Evolutionary conservation across 2,329 filamentous ascomycete species (phyloP).

Genomic region (Phaeosphaeria sp.): DNA sequence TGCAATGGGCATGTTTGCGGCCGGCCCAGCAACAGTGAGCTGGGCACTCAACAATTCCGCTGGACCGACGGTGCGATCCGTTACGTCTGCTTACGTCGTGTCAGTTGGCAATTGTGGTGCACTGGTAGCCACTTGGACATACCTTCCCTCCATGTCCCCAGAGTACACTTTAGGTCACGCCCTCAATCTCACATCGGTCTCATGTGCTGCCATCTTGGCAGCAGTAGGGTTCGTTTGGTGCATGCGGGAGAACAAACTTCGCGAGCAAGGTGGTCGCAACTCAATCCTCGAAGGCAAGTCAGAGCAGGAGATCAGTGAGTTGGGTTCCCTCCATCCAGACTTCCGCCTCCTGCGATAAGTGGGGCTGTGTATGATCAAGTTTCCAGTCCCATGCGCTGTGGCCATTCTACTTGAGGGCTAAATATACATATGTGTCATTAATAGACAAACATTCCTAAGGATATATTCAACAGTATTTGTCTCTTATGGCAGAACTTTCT

Average conservation of each 20-base stretch:
- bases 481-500: too few relatives aligned
- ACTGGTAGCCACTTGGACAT: background rate
- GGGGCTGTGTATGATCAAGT: too few relatives aligned
- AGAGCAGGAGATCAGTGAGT: background rate
- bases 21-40: background rate
- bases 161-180: background rate
- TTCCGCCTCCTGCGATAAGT: too few relatives aligned
- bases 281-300: background rate
- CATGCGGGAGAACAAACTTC: background rate
- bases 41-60: background rate
- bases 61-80: background rate
- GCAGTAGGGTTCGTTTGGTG: background rate
- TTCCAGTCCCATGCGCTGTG: too few relatives aligned
- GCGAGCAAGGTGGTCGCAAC: background rate
- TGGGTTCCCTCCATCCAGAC: background rate
- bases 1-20: background rate
- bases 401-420: too few relatives aligned
- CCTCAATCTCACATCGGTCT: background rate
- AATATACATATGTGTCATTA: too few relatives aligned
- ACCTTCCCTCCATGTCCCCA: background rate
- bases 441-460: too few relatives aligned
- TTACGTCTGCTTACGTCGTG: background rate
- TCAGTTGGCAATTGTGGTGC: background rate
- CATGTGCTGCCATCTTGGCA: background rate
- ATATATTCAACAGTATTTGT: too few relatives aligned